These are phyloP conservation scores for Rhytidhysteron rufulum DNA, from an alignment of 2,329 filamentous ascomycete species.

Conservation along the genomic window DNA sequence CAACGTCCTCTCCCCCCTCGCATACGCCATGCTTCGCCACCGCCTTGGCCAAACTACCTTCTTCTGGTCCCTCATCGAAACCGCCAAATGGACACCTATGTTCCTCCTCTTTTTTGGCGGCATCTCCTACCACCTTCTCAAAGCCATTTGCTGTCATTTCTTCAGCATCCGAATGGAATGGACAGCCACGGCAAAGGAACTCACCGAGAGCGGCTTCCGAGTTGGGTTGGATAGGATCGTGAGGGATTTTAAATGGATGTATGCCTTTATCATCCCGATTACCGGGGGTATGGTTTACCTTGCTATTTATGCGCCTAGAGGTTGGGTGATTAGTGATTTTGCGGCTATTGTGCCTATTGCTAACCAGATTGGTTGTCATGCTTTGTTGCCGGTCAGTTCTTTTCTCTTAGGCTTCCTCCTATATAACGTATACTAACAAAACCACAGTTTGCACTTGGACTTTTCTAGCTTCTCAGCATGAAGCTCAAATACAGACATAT, in stretches of 20 bases:
- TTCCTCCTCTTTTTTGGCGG: slow-evolving; percentile 78
- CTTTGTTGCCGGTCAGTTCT: slow-evolving; percentile 60
- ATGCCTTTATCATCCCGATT: slow-evolving; percentile 61
- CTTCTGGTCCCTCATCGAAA: slow-evolving; percentile 50
- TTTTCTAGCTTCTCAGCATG: slow-evolving; percentile 1
- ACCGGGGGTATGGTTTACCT: slow-evolving; percentile 62
- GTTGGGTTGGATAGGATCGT: slow-evolving; percentile 77
- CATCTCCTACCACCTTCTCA: slow-evolving; percentile 72
- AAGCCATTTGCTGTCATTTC: slow-evolving; percentile 76
- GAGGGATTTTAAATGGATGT: slow-evolving; percentile 65
- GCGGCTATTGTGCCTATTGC: slow-evolving; percentile 74
- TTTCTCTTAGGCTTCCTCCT: not conserved
- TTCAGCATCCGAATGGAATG: slow-evolving; percentile 81
- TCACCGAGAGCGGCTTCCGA: slow-evolving; percentile 77
- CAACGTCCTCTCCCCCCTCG: slow-evolving; percentile 57
- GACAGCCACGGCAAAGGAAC: slow-evolving; percentile 79
- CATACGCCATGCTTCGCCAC: slow-evolving; percentile 60
- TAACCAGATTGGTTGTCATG: slow-evolving; percentile 64
- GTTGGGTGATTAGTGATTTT: slow-evolving; percentile 43
- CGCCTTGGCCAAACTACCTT: slow-evolving; percentile 54
- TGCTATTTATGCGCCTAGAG: slow-evolving; percentile 62
- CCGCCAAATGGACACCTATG: slow-evolving; percentile 60
- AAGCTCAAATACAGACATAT: not conserved
- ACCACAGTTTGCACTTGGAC: slow-evolving; percentile 1
- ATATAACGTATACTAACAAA: not conserved